Evolutionary conservation across 441 rosid genomes (phyloP), one percentile per base, ranked within the genome.

Genomic region (Breynia disticha): DNA sequence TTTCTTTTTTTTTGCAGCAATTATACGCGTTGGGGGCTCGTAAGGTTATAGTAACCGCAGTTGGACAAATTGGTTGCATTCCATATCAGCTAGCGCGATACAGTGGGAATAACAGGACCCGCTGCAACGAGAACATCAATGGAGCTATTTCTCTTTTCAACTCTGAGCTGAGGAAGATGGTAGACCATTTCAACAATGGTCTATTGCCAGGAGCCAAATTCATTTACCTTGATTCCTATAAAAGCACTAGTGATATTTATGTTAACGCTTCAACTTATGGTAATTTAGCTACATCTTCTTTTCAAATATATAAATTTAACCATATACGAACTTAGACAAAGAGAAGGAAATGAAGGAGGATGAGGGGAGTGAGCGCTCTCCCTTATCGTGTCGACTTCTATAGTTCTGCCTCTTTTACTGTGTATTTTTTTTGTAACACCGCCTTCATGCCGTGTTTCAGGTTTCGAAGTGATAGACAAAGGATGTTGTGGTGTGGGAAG

Each of bases 401-500:
- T n/a, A n/a, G n/a, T n/a, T n/a, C n/a, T n/a, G n/a, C n/a, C n/a
- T n/a, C n/a, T n/a, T n/a, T n/a, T n/a, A n/a, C n/a, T n/a, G n/a
- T n/a, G n/a, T n/a, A n/a, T n/a, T n/a, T n/a, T n/a, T n/a, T n/a
- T n/a, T n/a, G n/a, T n/a, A n/a, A n/a, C n/a, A n/a, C n/a, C n/a
- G n/a, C n/a, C n/a, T n/a, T n/a, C n/a, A n/a, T n/a, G n/a, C n/a
- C n/a, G n/a, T n/a, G n/a, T n/a, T n/a, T n/a, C 71, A 90, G 90
- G 90, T 56, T 80, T 87, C 65, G 88, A 83, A 45, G 96, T 82
- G 50, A 61, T 76, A 32, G 94, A 90, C 71, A 82, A 76, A 57
- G 95, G 95, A 52, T 90, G 97, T 11, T 90, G 97, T 55, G 97
- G 97, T 5, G 95, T 90, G 6, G 96, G 97, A 47, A 79, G 76